Percentiles rank a stretch among this genome's conserved stretches.
phyloP scores from a whole-genome alignment of 768 basidiomycete genomes.

The Collybia sordida region DNA sequence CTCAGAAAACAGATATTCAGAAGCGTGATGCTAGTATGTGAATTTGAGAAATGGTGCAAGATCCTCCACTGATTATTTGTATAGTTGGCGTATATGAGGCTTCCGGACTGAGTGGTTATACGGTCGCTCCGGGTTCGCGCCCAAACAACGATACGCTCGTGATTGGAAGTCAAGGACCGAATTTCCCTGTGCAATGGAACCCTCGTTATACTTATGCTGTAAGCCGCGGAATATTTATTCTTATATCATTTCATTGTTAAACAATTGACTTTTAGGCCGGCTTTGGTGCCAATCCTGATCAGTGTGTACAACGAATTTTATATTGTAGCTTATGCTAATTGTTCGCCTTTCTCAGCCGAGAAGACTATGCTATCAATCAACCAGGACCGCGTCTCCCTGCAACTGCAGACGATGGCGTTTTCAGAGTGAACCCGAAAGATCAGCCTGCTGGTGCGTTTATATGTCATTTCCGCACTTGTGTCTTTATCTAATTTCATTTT shows the following conservation, averaged over 20 bases:
- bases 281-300: conserved; percentile 42
- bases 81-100: conserved; percentile 36
- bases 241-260: background rate
- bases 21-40: conserved; percentile 21
- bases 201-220: conserved; percentile 41
- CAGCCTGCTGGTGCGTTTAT: conserved; percentile 26
- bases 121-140: conserved; percentile 31
- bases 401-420: conserved; percentile 19
- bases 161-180: conserved; percentile 38
- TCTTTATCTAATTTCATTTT: background rate
- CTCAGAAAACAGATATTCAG: conserved; percentile 18
- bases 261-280: conserved; percentile 26
- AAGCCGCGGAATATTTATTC: conserved; percentile 2
- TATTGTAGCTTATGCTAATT: background rate
- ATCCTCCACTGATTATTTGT: background rate
- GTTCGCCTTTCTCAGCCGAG: conserved; percentile 25
- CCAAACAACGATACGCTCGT: conserved; percentile 39
- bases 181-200: conserved; percentile 46
- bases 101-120: conserved; percentile 42
- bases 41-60: background rate
- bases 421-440: conserved; percentile 33
- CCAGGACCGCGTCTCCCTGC: conserved; percentile 40
- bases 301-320: conserved; percentile 20
- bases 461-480: background rate
- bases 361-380: conserved; percentile 31